Evolutionary conservation across 202 grass and related monocot genomes (phyloP).

Genomic region (Setaria viridis): DNA sequence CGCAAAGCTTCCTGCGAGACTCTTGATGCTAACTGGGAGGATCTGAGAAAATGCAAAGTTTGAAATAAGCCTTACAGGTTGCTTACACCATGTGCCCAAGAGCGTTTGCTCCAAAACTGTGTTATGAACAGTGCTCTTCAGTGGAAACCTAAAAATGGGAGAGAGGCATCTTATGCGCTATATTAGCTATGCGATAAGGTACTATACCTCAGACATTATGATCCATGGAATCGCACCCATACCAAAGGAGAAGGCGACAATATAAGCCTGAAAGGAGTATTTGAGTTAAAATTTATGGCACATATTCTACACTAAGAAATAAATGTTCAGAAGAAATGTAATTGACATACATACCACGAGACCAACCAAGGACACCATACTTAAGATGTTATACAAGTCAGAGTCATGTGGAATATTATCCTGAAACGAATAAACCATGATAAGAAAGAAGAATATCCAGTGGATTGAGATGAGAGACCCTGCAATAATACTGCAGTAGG

Average conservation of each 20-base stretch:
- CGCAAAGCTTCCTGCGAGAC: conserved; percentile 82
- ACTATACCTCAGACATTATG: conserved; percentile 97
- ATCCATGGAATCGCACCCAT: conserved; percentile 99
- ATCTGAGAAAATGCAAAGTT: conserved; percentile 58
- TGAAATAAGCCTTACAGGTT: conserved; percentile 21
- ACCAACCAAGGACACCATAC: conserved; percentile 81
- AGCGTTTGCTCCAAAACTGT: conserved; percentile 9
- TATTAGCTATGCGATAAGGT: background rate
- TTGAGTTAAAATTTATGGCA: conserved; percentile 1
- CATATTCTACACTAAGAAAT: background rate
- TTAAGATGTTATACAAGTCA: conserved; percentile 70
- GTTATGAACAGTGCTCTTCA: background rate
- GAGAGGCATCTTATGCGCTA: background rate
- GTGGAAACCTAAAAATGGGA: background rate
- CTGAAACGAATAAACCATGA: conserved; percentile 59
- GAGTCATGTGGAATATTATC: conserved; percentile 64
- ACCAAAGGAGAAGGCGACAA: conserved; percentile 85
- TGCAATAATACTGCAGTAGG: background rate
- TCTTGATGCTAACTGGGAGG: conserved; percentile 93
- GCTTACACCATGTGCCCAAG: background rate
- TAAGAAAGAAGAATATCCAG: conserved; percentile 5
- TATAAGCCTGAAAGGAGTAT: conserved; percentile 69
- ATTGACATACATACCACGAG: conserved; percentile 69
- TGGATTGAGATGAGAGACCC: background rate
- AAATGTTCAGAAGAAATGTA: conserved; percentile 30